phyloP scores from a whole-genome alignment of 1,284 basidiomycete species.

The Cryptococcus sp. region DNA sequence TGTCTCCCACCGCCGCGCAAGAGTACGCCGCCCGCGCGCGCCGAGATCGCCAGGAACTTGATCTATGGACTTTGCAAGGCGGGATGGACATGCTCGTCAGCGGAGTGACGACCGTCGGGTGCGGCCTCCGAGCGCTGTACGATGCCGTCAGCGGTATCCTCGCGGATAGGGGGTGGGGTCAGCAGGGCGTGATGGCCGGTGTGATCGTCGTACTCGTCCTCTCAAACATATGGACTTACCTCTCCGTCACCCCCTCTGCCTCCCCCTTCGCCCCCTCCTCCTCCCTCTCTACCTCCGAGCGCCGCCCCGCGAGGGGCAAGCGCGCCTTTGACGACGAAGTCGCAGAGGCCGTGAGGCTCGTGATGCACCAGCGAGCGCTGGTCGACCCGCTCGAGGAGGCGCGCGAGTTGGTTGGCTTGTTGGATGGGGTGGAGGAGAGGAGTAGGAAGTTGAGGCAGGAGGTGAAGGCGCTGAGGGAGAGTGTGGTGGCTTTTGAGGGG shows the following conservation, averaged over 20 bases:
- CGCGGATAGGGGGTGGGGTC: slow-evolving; percentile 53
- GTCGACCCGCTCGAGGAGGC: slow-evolving; percentile 27
- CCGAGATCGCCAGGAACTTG: slow-evolving; percentile 34
- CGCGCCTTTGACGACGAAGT: slow-evolving; percentile 20
- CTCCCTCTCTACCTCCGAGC: background rate
- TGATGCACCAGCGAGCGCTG: slow-evolving; percentile 18
- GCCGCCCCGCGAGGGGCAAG: background rate
- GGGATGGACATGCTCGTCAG: slow-evolving; percentile 72
- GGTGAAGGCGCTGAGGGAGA: background rate
- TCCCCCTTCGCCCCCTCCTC: slow-evolving; percentile 27
- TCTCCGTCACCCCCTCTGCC: slow-evolving; percentile 25
- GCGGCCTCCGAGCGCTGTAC: slow-evolving; percentile 60
- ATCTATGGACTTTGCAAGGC: slow-evolving; percentile 68
- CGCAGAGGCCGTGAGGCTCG: slow-evolving; percentile 27
- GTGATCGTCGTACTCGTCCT: slow-evolving; percentile 68
- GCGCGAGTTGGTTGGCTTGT: slow-evolving; percentile 26
- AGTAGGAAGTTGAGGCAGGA: slow-evolving; percentile 12
- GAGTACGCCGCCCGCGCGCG: slow-evolving; percentile 39
- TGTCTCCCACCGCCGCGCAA: slow-evolving; percentile 32
- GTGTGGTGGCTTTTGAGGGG: background rate
- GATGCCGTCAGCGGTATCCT: slow-evolving; percentile 64
- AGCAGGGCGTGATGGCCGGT: slow-evolving; percentile 60
- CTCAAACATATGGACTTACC: slow-evolving; percentile 59
- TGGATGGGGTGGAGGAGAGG: slow-evolving; percentile 37
- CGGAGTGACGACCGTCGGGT: slow-evolving; percentile 65